Evolutionary conservation across 2,329 filamentous ascomycete species (phyloP), one percentile per base, ranked within the genome.

Genomic region (Apiospora kogelbergensis): DNA sequence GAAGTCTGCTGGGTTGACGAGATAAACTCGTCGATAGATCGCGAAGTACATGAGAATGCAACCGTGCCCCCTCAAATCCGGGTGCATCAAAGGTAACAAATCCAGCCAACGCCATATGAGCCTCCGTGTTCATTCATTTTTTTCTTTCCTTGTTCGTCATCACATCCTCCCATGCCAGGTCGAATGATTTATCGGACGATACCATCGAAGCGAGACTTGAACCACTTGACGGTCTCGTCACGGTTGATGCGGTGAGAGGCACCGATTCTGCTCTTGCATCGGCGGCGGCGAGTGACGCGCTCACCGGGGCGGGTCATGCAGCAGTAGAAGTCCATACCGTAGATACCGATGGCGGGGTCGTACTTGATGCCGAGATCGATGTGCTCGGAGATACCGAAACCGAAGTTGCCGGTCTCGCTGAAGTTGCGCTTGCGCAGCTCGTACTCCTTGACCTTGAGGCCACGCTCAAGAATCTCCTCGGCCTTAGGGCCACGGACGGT

Each of bases 311-410:
- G 95, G 89, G 94, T 97, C 96, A 99, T 99, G 94, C 95, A 98
- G 93, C 92, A 95, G 93, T 98, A 99, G 88, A 99, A 99, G 88
- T 99, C 96, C 96, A 99, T 99, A 84, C 96, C 95, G 90, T 97
- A 98, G 85, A 98, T 98, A 91, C 95, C 95, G 79, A 98, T 98
- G 74, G 90, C 92, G 75, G 95, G 95, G 88, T 98, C 95, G 89
- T 98, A 98, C 92, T 99, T 99, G 93, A 99, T 99, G 82, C 96
- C 96, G 81, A 99, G 90, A 90, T 99, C 96, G 86, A 99, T 99
- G 93, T 99, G 96, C 89, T 99, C 96, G 88, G 90, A 94, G 89
- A 99, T 99, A 89, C 96, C 96, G 90, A 99, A 99, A 79, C 96
- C 96, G 84, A 99, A 99, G 93, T 98, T 97, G 84, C 96, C 96